phyloP scores from a whole-genome alignment of 495 filamentous ascomycete genomes.

The Margaritispora aquatica region DNA sequence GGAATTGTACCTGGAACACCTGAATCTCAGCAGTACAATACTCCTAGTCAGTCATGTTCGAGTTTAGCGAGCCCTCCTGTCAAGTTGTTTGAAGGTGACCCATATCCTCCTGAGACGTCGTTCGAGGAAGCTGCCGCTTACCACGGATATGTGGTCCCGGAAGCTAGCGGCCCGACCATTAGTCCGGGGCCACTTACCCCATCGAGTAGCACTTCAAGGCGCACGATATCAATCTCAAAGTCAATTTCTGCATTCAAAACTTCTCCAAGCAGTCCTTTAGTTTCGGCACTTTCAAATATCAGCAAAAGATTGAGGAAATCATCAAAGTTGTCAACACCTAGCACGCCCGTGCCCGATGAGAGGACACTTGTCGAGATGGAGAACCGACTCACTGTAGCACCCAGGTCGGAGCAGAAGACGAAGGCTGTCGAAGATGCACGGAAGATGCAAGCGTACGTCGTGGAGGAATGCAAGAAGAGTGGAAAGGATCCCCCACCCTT shows the following conservation, averaged over 20 bases:
- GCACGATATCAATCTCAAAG: not conserved
- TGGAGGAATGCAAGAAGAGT: slow-evolving; percentile 40
- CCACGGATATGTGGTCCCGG: not conserved
- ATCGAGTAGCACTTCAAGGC: not conserved
- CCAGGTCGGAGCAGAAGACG: slow-evolving; percentile 8
- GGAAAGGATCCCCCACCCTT: slow-evolving; percentile 51
- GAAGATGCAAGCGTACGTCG: slow-evolving; percentile 44
- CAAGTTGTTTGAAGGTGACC: too few relatives aligned
- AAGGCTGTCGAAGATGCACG: slow-evolving; percentile 46
- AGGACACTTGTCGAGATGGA: not conserved
- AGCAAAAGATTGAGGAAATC: not conserved
- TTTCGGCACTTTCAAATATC: not conserved
- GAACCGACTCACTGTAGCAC: not conserved
- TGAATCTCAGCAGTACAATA: too few relatives aligned
- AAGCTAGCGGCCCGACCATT: not conserved
- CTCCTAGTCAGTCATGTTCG: too few relatives aligned
- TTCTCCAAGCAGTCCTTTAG: not conserved
- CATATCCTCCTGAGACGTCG: too few relatives aligned
- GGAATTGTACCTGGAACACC: too few relatives aligned
- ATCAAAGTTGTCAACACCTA: not conserved
- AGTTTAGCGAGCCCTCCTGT: too few relatives aligned
- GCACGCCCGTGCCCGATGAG: not conserved
- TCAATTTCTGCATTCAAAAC: not conserved
- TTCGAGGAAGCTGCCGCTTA: not conserved
- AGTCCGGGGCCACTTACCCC: not conserved